Base-by-base conservation (phyloP, 164 flowering plant species). In the Nelumbo lutea region DNA sequence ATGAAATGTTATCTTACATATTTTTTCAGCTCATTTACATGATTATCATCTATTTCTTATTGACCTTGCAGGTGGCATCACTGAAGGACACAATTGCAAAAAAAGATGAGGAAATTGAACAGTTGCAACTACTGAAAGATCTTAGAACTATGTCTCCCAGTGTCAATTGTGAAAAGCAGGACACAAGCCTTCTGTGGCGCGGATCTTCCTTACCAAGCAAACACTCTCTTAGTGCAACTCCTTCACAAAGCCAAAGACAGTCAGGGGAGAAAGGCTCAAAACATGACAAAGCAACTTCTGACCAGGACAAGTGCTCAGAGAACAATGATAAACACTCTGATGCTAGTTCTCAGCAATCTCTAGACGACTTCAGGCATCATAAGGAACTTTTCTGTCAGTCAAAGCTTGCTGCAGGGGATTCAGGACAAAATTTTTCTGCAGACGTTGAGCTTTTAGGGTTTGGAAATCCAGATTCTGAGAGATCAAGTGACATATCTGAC, bases 21-120 rank as follows among this genome's bases (percentile, higher is more conserved):
- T 27, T 27, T 27, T 55, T 3, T 14, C 58, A 3, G 27, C 62
- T 40, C 81, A 65, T 68, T 67, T 11, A 45, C 84, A 69, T 76
- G 76, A 77, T 46, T 76, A 74, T 61, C 75, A 75, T 65, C 82
- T 76, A 83, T 64, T 70, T 41, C 5, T 9, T 68, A 2, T 15
- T 62, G 44, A 65, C 45, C 39, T 50, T 76, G 59, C 80, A 95
- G 98, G 89, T 95, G 63, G 83, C 89, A 63, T 79, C 91, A 70
- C 93, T 92, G 5, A 92, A 84, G 70, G 96, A 95, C 76, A 81
- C 80, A 46, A 85, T 95, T 61, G 77, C 90, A 0, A 89, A 81
- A 71, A 95, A 88, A 73, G 98, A 95, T 67, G 96, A 87, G 51
- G 97, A 95, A 84, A 92, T 95, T 52, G 97, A 87, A 73, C 76